Evolutionary conservation across 2,329 filamentous ascomycete genomes (phyloP).

Genomic region (Lasiodiplodia citricola): DNA sequence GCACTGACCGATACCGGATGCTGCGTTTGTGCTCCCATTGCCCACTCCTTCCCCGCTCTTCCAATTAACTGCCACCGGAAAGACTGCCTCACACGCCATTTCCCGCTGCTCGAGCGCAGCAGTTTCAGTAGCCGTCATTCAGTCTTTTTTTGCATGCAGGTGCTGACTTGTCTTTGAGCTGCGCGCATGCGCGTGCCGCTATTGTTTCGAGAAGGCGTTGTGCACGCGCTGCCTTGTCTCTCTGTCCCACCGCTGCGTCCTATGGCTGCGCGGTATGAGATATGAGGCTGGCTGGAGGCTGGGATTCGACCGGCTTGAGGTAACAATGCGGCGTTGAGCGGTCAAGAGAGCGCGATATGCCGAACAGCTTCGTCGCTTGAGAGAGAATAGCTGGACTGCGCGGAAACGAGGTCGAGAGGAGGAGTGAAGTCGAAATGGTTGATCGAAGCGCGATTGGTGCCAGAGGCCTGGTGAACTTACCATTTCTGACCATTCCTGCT

Average conservation of each 20-base stretch:
- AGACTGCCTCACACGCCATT: neutral
- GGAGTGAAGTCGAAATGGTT: neutral
- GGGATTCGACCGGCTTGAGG: conserved; percentile 6
- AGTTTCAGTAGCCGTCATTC: neutral
- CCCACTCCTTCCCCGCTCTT: neutral
- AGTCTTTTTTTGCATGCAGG: neutral
- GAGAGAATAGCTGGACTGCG: neutral
- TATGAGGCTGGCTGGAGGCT: conserved; percentile 24
- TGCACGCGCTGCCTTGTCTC: neutral
- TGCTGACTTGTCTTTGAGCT: neutral
- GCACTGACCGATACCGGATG: neutral
- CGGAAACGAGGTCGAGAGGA: neutral
- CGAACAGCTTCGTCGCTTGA: neutral
- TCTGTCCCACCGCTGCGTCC: conserved; percentile 1
- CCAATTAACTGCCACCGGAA: neutral
- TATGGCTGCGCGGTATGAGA: neutral
- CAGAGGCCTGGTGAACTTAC: neutral
- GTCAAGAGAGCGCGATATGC: neutral
- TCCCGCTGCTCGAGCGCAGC: neutral
- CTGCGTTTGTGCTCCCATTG: neutral
- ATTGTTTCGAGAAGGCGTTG: conserved; percentile 18
- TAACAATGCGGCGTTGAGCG: conserved; percentile 24
- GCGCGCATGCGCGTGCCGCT: neutral
- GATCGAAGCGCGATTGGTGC: neutral
- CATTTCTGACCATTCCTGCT: neutral